Evolutionary conservation across 1,284 basidiomycete genomes (phyloP).

Genomic region (Quambalaria eucalypti): DNA sequence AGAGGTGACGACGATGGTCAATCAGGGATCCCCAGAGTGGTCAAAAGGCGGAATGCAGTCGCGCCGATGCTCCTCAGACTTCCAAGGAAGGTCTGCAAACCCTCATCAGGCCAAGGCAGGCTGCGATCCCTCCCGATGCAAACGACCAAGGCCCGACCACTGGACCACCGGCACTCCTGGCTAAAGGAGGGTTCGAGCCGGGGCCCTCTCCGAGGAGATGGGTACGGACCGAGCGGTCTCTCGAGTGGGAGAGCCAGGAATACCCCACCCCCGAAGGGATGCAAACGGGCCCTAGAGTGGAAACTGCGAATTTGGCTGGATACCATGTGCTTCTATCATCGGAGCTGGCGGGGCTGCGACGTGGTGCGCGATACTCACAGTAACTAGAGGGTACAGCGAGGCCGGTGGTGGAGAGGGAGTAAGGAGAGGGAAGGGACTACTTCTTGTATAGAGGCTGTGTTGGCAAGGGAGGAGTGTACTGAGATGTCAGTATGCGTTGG

Average conservation of each 20-base stretch:
- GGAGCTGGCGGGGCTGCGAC: slow-evolving; percentile 10
- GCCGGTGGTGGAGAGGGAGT: neutral
- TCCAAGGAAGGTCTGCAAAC: slow-evolving; percentile 48
- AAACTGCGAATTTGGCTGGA: slow-evolving; percentile 49
- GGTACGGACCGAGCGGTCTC: slow-evolving; percentile 40
- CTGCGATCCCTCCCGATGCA: slow-evolving; percentile 44
- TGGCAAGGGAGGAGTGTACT: neutral
- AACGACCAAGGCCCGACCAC: slow-evolving; percentile 36
- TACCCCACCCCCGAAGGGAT: slow-evolving; percentile 33
- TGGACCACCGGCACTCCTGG: slow-evolving; percentile 39
- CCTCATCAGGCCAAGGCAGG: slow-evolving; percentile 46
- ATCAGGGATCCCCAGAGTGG: too few species aligned
- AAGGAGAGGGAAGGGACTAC: neutral
- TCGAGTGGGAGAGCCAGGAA: slow-evolving; percentile 40
- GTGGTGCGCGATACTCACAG: neutral
- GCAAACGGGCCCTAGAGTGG: slow-evolving; percentile 45
- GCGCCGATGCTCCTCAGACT: slow-evolving; percentile 39
- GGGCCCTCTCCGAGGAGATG: slow-evolving; percentile 26
- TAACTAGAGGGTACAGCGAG: neutral
- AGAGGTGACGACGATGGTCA: too few species aligned
- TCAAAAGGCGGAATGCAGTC: too few species aligned
- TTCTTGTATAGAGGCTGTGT: too few species aligned
- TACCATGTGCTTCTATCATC: slow-evolving; percentile 46
- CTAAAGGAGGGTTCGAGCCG: slow-evolving; percentile 44
- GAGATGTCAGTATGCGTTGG: neutral